Conservation (phyloP, 2,329 filamentous ascomycete species). For the Phyllosticta paracitricarpa region DNA sequence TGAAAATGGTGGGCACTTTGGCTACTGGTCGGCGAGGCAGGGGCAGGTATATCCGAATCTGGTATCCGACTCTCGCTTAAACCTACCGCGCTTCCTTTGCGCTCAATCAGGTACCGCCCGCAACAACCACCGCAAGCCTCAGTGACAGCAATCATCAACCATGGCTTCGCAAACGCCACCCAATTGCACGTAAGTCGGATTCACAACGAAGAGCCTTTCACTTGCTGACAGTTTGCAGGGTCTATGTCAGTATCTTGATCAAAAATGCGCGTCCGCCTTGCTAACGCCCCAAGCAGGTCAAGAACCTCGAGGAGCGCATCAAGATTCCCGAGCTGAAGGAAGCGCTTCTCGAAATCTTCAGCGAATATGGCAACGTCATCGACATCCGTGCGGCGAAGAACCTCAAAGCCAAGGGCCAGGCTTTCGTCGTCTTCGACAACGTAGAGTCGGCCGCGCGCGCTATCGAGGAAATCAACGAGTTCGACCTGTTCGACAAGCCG, state of each 20-base stretch:
- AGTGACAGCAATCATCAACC: background rate
- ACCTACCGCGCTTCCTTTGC: background rate
- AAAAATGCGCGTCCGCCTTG: background rate
- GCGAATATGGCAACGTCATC: conserved; percentile 75
- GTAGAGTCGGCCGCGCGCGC: conserved; percentile 70
- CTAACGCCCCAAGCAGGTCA: conserved; percentile 30
- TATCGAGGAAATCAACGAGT: conserved; percentile 83
- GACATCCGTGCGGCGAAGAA: conserved; percentile 85
- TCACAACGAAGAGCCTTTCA: background rate
- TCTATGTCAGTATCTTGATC: background rate
- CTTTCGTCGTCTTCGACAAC: conserved; percentile 83
- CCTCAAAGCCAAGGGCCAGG: conserved; percentile 86
- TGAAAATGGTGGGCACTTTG: no score
- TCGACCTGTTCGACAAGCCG: conserved; percentile 84
- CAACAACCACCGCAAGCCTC: background rate
- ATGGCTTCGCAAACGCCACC: background rate
- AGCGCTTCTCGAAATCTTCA: conserved; percentile 67
- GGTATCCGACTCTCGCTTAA: background rate
- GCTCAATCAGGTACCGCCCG: background rate
- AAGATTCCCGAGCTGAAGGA: conserved; percentile 69
- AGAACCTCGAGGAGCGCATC: conserved; percentile 86
- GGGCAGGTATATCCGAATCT: no score
- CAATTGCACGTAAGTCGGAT: conserved; percentile 3
- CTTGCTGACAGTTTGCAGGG: background rate
- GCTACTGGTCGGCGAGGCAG: no score